phyloP scores from a whole-genome alignment of 345 rosid genomes.

The Reutealis trisperma region DNA sequence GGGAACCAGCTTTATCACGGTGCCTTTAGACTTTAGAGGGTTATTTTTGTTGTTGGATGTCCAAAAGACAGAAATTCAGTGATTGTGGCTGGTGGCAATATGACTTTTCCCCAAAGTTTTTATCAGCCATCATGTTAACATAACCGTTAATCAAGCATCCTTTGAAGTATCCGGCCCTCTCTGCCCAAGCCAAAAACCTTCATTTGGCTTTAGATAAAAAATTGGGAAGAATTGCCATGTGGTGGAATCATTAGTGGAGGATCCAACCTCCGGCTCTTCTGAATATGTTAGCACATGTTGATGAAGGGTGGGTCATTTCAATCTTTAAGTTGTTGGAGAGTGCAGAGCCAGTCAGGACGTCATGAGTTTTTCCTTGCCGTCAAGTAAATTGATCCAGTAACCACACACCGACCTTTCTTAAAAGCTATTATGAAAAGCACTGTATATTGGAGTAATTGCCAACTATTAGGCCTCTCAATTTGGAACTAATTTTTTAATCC shows the following conservation, averaged over 20 bases:
- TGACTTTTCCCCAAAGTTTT: no score
- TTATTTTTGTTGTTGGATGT: no score
- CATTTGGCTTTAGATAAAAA: no score
- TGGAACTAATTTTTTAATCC: background rate
- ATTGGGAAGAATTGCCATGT: no score
- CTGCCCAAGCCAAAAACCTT: no score
- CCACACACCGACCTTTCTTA: constrained; percentile 26
- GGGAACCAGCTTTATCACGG: no score
- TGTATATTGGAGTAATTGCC: background rate
- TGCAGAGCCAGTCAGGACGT: background rate
- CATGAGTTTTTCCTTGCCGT: constrained; percentile 14
- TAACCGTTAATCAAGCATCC: no score
- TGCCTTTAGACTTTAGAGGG: no score
- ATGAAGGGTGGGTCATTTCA: constrained; percentile 27
- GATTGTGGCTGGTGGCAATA: constrained; percentile 1
- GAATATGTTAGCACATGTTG: background rate
- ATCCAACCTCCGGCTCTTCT: constrained; percentile 10
- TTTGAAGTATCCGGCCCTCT: no score
- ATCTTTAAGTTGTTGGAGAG: constrained; percentile 8
- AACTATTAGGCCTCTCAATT: background rate
- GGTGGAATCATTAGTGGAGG: constrained; percentile 2
- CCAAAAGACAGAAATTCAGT: background rate
- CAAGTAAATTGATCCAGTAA: constrained; percentile 23
- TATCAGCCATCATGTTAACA: no score
- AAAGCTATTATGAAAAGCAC: background rate